Evolutionary conservation across 1,284 basidiomycete genomes (phyloP).

Genomic region (Pascua guehoae): DNA sequence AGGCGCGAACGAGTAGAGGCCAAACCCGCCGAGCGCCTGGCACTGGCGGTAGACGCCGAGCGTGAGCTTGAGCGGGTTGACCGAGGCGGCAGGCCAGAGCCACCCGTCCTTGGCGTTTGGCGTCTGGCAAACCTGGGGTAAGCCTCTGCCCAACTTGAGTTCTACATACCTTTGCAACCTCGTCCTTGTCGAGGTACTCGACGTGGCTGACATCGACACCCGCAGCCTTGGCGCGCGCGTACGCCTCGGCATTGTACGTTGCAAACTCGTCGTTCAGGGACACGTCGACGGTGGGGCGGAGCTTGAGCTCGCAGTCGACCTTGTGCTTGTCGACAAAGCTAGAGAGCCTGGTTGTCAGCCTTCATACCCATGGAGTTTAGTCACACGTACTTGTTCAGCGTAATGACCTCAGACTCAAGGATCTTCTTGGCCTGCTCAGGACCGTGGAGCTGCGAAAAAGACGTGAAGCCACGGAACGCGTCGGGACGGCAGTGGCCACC

Average conservation of each 20-base stretch:
- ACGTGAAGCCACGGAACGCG: constrained; percentile 33
- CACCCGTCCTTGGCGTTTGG: constrained; percentile 22
- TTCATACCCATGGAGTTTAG: no score
- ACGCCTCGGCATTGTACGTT: constrained; percentile 21
- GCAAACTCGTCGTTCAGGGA: constrained; percentile 33
- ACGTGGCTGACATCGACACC: constrained; percentile 22
- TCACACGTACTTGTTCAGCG: constrained; percentile 1
- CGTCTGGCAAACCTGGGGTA: constrained; percentile 13
- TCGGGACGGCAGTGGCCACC: constrained; percentile 44
- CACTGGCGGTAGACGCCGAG: constrained; percentile 27
- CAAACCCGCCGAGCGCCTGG: constrained; percentile 21
- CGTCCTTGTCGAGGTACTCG: constrained; percentile 9
- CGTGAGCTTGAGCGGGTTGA: constrained; percentile 38
- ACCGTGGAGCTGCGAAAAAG: constrained; percentile 31
- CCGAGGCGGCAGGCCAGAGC: constrained; percentile 33
- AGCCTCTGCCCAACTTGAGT: neutral
- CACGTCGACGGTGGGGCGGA: constrained; percentile 32
- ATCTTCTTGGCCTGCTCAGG: constrained; percentile 20
- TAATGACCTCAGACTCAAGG: constrained; percentile 6
- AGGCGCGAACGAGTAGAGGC: constrained; percentile 15
- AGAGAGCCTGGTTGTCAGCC: constrained; percentile 10
- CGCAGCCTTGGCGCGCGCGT: constrained; percentile 15
- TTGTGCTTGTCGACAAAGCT: constrained; percentile 26
- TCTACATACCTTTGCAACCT: constrained; percentile 18
- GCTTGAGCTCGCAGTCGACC: constrained; percentile 38